These are phyloP conservation scores for Dendryphion nanum DNA, from an alignment of 2,329 filamentous ascomycete genomes.

Conservation along the genomic window DNA sequence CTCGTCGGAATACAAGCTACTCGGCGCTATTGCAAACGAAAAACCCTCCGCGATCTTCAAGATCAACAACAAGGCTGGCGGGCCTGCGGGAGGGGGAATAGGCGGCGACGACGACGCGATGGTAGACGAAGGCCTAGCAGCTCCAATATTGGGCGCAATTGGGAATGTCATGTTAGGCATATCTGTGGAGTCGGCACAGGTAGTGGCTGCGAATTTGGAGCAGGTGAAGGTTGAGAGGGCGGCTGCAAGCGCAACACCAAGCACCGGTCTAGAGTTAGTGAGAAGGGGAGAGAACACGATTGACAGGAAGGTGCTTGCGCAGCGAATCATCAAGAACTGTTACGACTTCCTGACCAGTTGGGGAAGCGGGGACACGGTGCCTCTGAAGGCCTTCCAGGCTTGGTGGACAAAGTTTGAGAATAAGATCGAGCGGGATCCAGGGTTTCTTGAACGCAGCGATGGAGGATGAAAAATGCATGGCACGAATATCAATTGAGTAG, in stretches of 20 bases:
- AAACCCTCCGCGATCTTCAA: conserved; percentile 94
- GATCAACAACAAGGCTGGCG: conserved; percentile 49
- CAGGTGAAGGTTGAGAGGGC: conserved; percentile 51
- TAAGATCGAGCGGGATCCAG: conserved; percentile 78
- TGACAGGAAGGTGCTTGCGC: conserved; percentile 77
- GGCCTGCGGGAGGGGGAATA: conserved; percentile 37
- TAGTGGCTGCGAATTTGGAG: conserved; percentile 69
- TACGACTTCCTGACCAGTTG: conserved; percentile 96
- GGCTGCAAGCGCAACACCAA: conserved; percentile 20
- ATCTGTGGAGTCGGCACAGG: conserved; percentile 71
- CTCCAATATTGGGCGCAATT: conserved; percentile 11
- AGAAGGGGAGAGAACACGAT: conserved; percentile 42
- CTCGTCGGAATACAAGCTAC: conserved; percentile 68
- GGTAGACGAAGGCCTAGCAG: conserved; percentile 39
- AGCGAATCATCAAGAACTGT: conserved; percentile 92
- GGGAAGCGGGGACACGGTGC: conserved; percentile 77
- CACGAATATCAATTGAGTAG: too few relatives aligned
- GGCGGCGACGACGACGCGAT: conserved; percentile 50
- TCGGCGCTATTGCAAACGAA: conserved; percentile 84
- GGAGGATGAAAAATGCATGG: conserved; percentile 40
- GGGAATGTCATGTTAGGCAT: conserved; percentile 70
- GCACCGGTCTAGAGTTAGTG: conserved; percentile 35
- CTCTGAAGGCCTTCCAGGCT: conserved; percentile 90
- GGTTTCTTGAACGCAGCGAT: conserved; percentile 76
- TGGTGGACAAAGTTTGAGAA: conserved; percentile 98